Conservation (phyloP, 345 rosid species). For the Triadica sebifera region DNA sequence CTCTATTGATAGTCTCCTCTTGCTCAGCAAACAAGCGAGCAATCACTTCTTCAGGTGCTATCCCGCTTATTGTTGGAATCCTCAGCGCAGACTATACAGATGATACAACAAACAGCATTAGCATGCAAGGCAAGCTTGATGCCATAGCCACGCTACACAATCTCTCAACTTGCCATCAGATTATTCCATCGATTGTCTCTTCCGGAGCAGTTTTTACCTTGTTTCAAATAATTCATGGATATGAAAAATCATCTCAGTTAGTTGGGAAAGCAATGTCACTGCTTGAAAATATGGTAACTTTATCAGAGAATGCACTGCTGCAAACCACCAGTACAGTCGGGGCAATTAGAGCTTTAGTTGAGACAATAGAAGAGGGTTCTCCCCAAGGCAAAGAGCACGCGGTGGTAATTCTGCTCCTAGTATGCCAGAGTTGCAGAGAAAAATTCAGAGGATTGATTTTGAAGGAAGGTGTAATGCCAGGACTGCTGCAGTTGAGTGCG, state of each 20-base stretch:
- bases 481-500: slow-evolving; percentile 71
- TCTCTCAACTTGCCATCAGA: slow-evolving; percentile 60
- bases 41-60: slow-evolving; percentile 58
- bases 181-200: slow-evolving; percentile 47
- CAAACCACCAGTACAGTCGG: slow-evolving; percentile 37
- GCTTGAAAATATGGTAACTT: slow-evolving; percentile 43
- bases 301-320: slow-evolving; percentile 39
- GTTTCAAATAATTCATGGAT: slow-evolving; percentile 43
- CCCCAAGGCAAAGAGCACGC: slow-evolving; percentile 66
- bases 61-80: slow-evolving; percentile 42
- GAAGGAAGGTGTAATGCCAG: slow-evolving; percentile 78
- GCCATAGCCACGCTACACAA: slow-evolving; percentile 72
- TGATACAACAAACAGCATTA: slow-evolving; percentile 15
- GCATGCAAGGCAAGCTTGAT: slow-evolving; percentile 51
- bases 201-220: slow-evolving; percentile 47
- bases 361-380: slow-evolving; percentile 76
- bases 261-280: slow-evolving; percentile 59
- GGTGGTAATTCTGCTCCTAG: slow-evolving; percentile 52
- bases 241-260: slow-evolving; percentile 48
- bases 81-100: slow-evolving; percentile 18
- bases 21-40: slow-evolving; percentile 57
- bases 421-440: slow-evolving; percentile 65
- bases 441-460: slow-evolving; percentile 60
- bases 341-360: slow-evolving; percentile 59
- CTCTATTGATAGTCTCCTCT: slow-evolving; percentile 69